These are phyloP conservation scores for Aspergillus conjunctus DNA, from an alignment of 495 filamentous ascomycete species.

Conservation along the genomic window DNA sequence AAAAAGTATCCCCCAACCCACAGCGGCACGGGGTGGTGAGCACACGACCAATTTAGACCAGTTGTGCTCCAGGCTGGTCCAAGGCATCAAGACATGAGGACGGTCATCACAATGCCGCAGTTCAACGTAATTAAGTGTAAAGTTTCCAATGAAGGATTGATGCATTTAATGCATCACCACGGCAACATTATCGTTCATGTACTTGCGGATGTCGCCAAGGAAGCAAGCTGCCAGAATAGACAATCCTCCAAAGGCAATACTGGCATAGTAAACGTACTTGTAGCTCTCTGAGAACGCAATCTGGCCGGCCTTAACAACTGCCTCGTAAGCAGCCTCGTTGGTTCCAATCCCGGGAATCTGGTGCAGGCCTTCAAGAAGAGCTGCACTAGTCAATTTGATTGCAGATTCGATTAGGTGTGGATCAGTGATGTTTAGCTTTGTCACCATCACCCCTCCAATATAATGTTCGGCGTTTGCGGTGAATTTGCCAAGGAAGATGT, in stretches of 20 bases:
- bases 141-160: not conserved
- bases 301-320: conserved; percentile 63
- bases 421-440: conserved; percentile 57
- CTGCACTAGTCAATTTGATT: conserved; percentile 59
- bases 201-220: conserved; percentile 64
- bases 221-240: conserved; percentile 65
- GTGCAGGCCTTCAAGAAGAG: conserved; percentile 54
- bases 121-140: no score
- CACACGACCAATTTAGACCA: no score
- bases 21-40: no score
- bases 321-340: conserved; percentile 54
- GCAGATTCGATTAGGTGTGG: conserved; percentile 41
- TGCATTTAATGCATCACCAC: conserved; percentile 52
- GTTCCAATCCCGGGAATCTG: conserved; percentile 59
- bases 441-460: conserved; percentile 56
- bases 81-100: no score
- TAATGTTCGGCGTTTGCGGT: conserved; percentile 51
- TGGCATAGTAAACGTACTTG: conserved; percentile 67
- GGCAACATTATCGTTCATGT: conserved; percentile 70
- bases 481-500: conserved; percentile 70
- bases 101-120: no score
- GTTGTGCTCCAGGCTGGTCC: no score
- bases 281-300: conserved; percentile 64
- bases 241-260: conserved; percentile 66
- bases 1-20: no score